Evolutionary conservation across 2,329 filamentous ascomycete species (phyloP), one percentile per base, ranked within the genome.

Genomic region (Tympanopsis confertula): DNA sequence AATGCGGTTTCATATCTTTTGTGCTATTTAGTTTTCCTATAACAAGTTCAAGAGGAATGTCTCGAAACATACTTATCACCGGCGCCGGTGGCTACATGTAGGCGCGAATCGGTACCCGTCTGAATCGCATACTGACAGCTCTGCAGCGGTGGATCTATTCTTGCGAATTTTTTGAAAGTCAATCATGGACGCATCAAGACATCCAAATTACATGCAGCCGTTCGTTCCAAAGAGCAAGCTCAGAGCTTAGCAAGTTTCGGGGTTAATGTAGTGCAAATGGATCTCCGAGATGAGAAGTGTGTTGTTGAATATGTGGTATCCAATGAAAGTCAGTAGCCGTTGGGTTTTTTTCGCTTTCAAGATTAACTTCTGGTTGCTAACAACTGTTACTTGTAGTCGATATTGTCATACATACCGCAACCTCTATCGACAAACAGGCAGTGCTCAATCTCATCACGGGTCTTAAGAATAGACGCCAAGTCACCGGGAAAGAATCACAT

Each of bases 31-130:
- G n/a, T n/a, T n/a, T n/a, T n/a, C n/a, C n/a, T n/a, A n/a, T n/a
- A n/a, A n/a, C n/a, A n/a, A n/a, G n/a, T n/a, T n/a, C n/a, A n/a
- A n/a, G n/a, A n/a, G n/a, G n/a, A n/a, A 47, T 48, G 47, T 19
- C 13, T 36, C 26, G 39, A 2, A 57, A 56, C 19, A 46, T 57
- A 36, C 50, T 59, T 24, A 49, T 59, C 41, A 59, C 56, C 32
- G 56, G 56, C 24, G 55, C 53, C 14, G 56, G 53, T 19, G 56
- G 56, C 22, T 59, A 56, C 46, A 53, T 59, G 56, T 48, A 43
- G 7, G 38, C 13, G 20, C 15, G 35, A 13, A 3, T 3, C 7
- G 19, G 19, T 4, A 10, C 15, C 37, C 44, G 44, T 39, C 19
- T 3, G 1, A 17, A 13, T 28, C 24, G 24, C n/a, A 20, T n/a